Conservation (phyloP, 768 basidiomycete species). For the Leccinum imitatum region DNA sequence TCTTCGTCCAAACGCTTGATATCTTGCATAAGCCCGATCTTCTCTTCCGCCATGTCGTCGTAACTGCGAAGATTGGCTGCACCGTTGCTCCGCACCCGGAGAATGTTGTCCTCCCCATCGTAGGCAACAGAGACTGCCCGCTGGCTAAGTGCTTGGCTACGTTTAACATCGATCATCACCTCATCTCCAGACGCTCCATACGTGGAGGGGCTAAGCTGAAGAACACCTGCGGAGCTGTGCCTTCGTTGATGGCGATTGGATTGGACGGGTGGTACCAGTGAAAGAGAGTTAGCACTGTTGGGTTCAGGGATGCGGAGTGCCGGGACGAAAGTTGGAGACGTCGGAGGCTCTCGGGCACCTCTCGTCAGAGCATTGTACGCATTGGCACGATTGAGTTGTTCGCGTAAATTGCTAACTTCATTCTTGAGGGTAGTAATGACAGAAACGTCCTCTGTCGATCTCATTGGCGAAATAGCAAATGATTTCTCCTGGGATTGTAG, state of each 20-base stretch:
- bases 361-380: conserved; percentile 86
- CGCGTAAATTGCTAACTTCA: conserved; percentile 89
- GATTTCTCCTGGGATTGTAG: conserved; percentile 76
- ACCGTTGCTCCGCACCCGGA: conserved; percentile 65
- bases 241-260: conserved; percentile 70
- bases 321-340: conserved; percentile 86
- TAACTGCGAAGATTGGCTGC: conserved; percentile 70
- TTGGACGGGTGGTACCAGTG: conserved; percentile 36
- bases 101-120: conserved; percentile 74
- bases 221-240: conserved; percentile 84
- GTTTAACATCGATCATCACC: conserved; percentile 70
- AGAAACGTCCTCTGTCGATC: conserved; percentile 79
- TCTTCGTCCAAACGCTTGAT: conserved; percentile 90
- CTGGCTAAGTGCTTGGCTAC: conserved; percentile 67
- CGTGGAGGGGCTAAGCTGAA: conserved; percentile 56
- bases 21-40: conserved; percentile 91
- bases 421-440: conserved; percentile 88
- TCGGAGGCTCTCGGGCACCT: conserved; percentile 68
- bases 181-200: conserved; percentile 78
- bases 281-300: conserved; percentile 41
- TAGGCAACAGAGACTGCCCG: conserved; percentile 89
- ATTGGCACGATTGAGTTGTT: conserved; percentile 95
- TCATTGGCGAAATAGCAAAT: conserved; percentile 60
- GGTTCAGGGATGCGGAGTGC: conserved; percentile 59
- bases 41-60: conserved; percentile 93